Evolutionary conservation across 352 stramenopile species (phyloP).

Genomic region (Blastocystis sp.): DNA sequence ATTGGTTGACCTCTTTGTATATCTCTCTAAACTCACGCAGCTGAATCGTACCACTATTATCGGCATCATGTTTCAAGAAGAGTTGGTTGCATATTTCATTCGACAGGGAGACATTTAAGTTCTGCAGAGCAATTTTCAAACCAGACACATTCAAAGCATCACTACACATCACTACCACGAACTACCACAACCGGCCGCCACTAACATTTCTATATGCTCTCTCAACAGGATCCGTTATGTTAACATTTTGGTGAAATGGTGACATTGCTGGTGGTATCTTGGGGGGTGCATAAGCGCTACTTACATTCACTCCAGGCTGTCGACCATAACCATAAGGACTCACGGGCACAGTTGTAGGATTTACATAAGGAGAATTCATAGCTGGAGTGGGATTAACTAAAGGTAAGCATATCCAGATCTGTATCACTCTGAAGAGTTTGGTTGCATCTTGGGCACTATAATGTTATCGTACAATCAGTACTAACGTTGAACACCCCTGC

Average conservation of each 20-base stretch:
- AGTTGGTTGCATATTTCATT: slow-evolving; percentile 52
- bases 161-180: neutral
- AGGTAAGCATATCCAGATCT: neutral
- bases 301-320: neutral
- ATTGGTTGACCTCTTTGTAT: slow-evolving; percentile 30
- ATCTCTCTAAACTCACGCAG: slow-evolving; percentile 9
- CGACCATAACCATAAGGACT: neutral
- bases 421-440: neutral
- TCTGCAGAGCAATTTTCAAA: slow-evolving; percentile 9
- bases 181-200: neutral
- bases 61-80: slow-evolving; percentile 54
- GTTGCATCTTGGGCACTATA: slow-evolving; percentile 15
- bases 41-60: slow-evolving; percentile 40
- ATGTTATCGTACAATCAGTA: neutral
- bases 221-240: neutral
- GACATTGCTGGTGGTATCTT: neutral
- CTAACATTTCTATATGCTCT: neutral
- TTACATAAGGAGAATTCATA: neutral
- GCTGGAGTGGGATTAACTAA: neutral
- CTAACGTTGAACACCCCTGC: neutral
- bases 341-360: neutral
- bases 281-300: neutral
- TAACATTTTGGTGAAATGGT: neutral
- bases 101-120: neutral
- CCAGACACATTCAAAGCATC: slow-evolving; percentile 26